phyloP scores from a whole-genome alignment of 352 stramenopile species.

The Pythium rhizo-oryzae region DNA sequence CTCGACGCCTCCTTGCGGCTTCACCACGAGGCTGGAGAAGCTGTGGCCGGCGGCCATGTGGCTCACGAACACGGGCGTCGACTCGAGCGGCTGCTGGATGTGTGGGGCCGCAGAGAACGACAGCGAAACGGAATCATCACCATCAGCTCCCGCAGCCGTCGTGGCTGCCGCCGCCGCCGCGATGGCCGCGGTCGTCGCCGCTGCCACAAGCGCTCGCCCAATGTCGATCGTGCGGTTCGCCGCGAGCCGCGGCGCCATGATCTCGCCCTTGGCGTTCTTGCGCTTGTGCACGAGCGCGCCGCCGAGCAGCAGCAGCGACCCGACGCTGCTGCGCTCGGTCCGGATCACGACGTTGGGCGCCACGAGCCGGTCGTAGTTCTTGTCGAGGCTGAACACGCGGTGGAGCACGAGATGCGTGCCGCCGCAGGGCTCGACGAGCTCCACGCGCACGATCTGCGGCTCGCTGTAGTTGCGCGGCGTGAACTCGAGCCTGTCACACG shows the following conservation, averaged over 20 bases:
- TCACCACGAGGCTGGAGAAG: constrained; percentile 61
- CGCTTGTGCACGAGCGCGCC: constrained; percentile 47
- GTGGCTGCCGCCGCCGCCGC: not conserved
- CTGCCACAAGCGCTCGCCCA: constrained; percentile 2
- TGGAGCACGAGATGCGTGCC: constrained; percentile 60
- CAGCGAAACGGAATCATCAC: constrained; percentile 3
- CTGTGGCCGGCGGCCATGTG: constrained; percentile 60
- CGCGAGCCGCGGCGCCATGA: constrained; percentile 21
- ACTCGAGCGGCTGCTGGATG: not conserved
- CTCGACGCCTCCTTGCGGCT: constrained; percentile 36
- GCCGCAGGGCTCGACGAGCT: constrained; percentile 47
- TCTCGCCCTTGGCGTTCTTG: constrained; percentile 38
- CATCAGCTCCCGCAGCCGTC: not conserved
- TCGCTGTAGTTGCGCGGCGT: constrained; percentile 55
- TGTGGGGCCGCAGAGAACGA: not conserved
- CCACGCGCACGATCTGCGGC: constrained; percentile 68
- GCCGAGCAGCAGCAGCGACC: constrained; percentile 51
- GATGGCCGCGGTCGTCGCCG: not conserved
- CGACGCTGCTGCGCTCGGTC: constrained; percentile 38
- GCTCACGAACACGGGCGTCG: constrained; percentile 43
- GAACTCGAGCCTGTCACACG: constrained; percentile 74
- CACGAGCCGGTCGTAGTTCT: constrained; percentile 56
- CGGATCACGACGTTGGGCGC: constrained; percentile 57
- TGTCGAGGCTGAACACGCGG: constrained; percentile 67
- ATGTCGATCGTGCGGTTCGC: constrained; percentile 40